Evolutionary conservation across 2,329 filamentous ascomycete species (phyloP).

Genomic region (Fusarium albidum): DNA sequence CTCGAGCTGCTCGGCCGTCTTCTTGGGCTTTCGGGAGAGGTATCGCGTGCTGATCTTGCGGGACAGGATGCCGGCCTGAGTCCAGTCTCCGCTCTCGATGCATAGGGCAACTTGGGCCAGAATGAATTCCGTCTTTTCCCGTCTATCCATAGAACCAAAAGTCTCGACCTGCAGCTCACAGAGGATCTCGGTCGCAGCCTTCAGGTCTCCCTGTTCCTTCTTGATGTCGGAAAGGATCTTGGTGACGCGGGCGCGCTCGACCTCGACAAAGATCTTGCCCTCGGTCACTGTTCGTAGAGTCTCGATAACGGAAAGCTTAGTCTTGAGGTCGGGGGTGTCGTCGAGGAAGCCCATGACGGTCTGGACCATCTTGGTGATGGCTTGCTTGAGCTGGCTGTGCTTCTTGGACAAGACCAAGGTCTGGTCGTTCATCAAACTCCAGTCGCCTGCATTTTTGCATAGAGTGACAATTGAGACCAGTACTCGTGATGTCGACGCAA

Average conservation of each 20-base stretch:
- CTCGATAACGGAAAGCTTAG: constrained; percentile 93
- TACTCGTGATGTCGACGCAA: constrained; percentile 91
- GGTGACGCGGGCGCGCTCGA: constrained; percentile 94
- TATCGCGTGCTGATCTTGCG: constrained; percentile 98
- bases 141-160: constrained; percentile 95
- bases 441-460: constrained; percentile 92
- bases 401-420: constrained; percentile 97
- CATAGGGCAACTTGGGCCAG: constrained; percentile 93
- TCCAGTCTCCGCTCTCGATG: constrained; percentile 96
- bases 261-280: constrained; percentile 99
- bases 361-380: constrained; percentile 99
- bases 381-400: constrained; percentile 99
- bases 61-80: constrained; percentile 89
- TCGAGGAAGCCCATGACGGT: constrained; percentile 92
- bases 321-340: constrained; percentile 82
- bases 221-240: constrained; percentile 97
- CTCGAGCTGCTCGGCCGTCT: constrained; percentile 86
- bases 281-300: constrained; percentile 95
- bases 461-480: constrained; percentile 90
- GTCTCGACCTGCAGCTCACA: constrained; percentile 99
- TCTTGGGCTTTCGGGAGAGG: constrained; percentile 88
- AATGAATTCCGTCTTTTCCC: constrained; percentile 99
- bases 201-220: constrained; percentile 91
- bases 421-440: constrained; percentile 96
- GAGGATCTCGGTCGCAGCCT: constrained; percentile 88